Percentiles rank a stretch among this genome's conserved stretches.
These are phyloP conservation scores for Lumnitzera racemosa DNA, from an alignment of 345 rosid species.

Conservation along the genomic window DNA sequence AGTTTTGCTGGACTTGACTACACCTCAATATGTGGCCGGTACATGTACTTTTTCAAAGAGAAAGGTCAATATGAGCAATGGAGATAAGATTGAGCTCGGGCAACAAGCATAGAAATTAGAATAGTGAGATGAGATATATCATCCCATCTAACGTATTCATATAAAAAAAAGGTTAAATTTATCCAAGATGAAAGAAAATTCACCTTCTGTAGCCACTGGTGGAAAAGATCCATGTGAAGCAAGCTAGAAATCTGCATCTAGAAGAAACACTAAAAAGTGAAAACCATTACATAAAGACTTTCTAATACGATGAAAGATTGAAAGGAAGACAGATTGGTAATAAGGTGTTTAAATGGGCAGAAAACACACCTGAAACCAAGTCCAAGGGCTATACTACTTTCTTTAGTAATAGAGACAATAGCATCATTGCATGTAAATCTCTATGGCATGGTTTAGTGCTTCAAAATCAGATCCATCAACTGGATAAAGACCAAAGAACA, in stretches of 20 bases:
- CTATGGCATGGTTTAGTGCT: slow-evolving; percentile 79
- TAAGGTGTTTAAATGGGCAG: background rate
- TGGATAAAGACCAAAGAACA: slow-evolving; percentile 91
- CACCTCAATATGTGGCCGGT: no score
- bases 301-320: background rate
- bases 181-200: slow-evolving; percentile 3
- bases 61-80: no score
- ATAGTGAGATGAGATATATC: no score
- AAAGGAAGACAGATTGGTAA: no score
- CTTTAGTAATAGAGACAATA: slow-evolving; percentile 81
- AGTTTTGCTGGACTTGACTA: no score
- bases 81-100: no score
- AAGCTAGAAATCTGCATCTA: slow-evolving; percentile 92
- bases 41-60: no score
- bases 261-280: background rate
- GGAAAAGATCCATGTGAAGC: slow-evolving; percentile 99
- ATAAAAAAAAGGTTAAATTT: background rate
- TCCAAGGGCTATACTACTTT: slow-evolving; percentile 91
- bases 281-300: no score
- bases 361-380: slow-evolving; percentile 74
- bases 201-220: slow-evolving; percentile 93
- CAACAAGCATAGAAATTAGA: background rate
- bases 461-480: slow-evolving; percentile 99
- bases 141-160: background rate
- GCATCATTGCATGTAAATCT: slow-evolving; percentile 95